Base-by-base conservation (phyloP, 1,284 basidiomycete genomes). In the Tylopilus microsporus region DNA sequence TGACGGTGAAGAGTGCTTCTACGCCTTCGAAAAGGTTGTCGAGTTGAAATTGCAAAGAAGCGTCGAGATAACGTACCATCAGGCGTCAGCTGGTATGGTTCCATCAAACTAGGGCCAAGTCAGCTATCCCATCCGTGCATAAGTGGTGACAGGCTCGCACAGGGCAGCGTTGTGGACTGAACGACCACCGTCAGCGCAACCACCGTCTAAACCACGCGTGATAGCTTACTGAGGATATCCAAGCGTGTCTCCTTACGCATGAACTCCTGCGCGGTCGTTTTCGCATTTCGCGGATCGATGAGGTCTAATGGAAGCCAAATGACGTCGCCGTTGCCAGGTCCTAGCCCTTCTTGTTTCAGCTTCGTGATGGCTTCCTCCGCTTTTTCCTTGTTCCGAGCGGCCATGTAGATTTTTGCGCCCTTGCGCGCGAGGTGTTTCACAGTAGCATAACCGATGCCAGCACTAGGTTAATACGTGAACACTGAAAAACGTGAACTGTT, bases 121-220 rank as follows among this genome's bases (percentile, higher is more conserved):
- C 48, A 62, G 57, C n/a, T 3, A 34, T 41, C 49, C 47, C 18
- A 19, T 41, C 9, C 16, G 11, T 19, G 13, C 39, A 53, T 36
- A 16, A 3, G 13, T 2, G 5, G 19, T 18, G 25, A 13, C n/a
- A 39, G 37, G 2, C 16, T 60, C 77, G 56, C 61, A 82, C 80
- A 75, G 55, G 0, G 75, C 80, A 60, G 81, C 82, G 60, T 84
- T 83, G 62, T 83, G 80, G 47, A 84, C 81, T 82, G 50, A 37
- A 55, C 21, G 11, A 19, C 25, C 10, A 54, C 21, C n/a, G 37
- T 60, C 47, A 60, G 37, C 11, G 2, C 36, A 36, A 34, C 21
- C 8, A 37, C 30, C 34, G 3, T 7, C 1, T 8, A 45, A 37
- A 53, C 2, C 13, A 52, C 15, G 18, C 34, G 15, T 13, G 9